A percentile compares a stretch with the other conserved stretches of the same genome.
phyloP scores from a whole-genome alignment of 202 grass and related monocot species.

The Brachypodium distachyon region DNA sequence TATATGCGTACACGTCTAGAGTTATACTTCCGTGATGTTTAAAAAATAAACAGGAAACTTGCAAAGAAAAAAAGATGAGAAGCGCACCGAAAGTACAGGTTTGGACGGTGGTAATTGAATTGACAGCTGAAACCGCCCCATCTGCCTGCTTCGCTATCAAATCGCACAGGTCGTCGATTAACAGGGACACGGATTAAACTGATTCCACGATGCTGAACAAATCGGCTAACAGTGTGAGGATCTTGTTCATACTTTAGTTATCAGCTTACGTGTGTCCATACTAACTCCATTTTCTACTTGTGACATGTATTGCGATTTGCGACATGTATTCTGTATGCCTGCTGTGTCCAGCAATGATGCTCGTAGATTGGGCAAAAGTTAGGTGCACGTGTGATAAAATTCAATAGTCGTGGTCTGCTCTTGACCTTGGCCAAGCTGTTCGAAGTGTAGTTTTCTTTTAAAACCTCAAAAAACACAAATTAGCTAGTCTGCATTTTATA shows the following conservation, averaged over 20 bases:
- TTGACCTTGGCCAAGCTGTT: too few relatives aligned
- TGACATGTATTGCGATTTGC: background rate
- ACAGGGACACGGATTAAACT: background rate
- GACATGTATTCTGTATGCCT: too few relatives aligned
- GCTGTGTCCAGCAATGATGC: too few relatives aligned
- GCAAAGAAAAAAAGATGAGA: background rate
- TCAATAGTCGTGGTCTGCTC: too few relatives aligned
- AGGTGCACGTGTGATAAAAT: too few relatives aligned
- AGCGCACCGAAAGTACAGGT: constrained; percentile 27
- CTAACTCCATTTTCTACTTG: background rate
- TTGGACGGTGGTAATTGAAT: constrained; percentile 15
- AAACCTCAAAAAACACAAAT: too few relatives aligned
- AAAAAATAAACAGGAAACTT: background rate
- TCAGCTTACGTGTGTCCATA: background rate
- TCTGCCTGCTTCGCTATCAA: background rate
- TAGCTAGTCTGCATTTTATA: too few relatives aligned
- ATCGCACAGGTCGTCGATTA: background rate
- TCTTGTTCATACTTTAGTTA: background rate
- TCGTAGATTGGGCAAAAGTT: too few relatives aligned
- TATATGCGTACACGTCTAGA: too few relatives aligned
- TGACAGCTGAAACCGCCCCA: background rate
- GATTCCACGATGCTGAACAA: background rate
- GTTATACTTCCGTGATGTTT: too few relatives aligned
- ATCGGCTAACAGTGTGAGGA: background rate
- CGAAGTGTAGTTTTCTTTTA: too few relatives aligned